A percentile compares a stretch with the other conserved stretches of the same genome.
Conservation (phyloP, 129 eudicot species). For the Artemisia tridentata region DNA sequence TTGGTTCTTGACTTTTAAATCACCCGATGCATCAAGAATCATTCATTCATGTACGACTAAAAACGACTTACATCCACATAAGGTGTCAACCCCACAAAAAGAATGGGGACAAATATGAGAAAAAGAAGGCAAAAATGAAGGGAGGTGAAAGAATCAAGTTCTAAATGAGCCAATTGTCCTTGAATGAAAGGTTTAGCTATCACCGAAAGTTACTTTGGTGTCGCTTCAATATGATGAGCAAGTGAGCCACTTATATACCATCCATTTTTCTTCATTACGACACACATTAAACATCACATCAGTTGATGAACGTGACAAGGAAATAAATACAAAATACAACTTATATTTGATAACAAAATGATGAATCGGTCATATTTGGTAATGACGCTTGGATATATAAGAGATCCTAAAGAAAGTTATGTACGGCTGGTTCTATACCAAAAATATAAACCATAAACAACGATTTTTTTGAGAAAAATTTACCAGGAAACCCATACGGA, state of each 20-base stretch:
- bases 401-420: no score
- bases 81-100: constrained; percentile 13
- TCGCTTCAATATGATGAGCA: constrained; percentile 20
- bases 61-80: constrained; percentile 19
- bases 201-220: constrained; percentile 15
- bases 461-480: no score
- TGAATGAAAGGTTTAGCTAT: constrained; percentile 1
- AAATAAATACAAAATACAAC: background rate
- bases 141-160: constrained; percentile 28
- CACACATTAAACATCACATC: constrained; percentile 13
- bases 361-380: background rate
- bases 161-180: constrained; percentile 17
- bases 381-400: background rate
- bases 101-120: constrained; percentile 22
- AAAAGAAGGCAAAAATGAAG: constrained; percentile 16
- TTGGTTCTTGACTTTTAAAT: constrained; percentile 4
- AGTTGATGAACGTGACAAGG: background rate
- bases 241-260: background rate
- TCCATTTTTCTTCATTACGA: constrained; percentile 7
- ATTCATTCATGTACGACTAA: background rate
- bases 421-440: no score
- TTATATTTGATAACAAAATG: background rate
- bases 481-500: no score
- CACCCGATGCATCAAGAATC: constrained; percentile 12
- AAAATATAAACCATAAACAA: no score